Base-by-base conservation (phyloP, 208 protist genomes). In the Leishmania turanica region DNA sequence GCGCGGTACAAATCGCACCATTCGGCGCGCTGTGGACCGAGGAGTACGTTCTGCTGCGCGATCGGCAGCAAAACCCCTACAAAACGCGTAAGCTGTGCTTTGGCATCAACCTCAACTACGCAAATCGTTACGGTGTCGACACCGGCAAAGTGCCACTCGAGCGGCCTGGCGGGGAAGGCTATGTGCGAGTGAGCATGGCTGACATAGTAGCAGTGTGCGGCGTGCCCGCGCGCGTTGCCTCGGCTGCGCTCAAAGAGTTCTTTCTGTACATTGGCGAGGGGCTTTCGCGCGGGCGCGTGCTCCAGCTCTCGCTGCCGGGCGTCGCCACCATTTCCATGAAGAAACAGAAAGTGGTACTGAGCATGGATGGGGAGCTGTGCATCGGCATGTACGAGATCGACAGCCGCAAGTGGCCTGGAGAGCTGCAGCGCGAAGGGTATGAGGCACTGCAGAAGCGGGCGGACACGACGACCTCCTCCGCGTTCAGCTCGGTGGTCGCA, bases 251-350 rank as follows among this genome's bases (percentile, higher is more conserved):
- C 58, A 89, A 88, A 49, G 92, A 97, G 84, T 94, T 97, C 54
- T 90, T 95, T 62, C 79, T 93, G 76, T 97, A 95, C 85, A 53
- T 97, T 65, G 95, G 95, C 24, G 95, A 97, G 73, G 91, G 90
- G 1, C 84, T 97, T 27, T 95, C 92, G 69, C 78, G 87, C 64
- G 89, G 89, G 3, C 88, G 90, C 72, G 77, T 94, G 62, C 92
- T 96, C 75, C 80, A 92, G 40, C 81, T 97, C 19, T 78, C 71
- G 42, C 89, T 97, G 62, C 89, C 89, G 6, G 95, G 90, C 15
- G 85, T 96, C 17, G 90, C 88, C 15, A 89, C 84, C 42, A 80
- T 96, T n/a, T 65, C 90, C 5, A 86, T 95, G 19, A 96, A 92
- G 86, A 81, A 88, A 31, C 92, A 96, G 75, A 85, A 86, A 40